Evolutionary conservation across 495 filamentous ascomycete genomes (phyloP).

Genomic region (Clavariopsis aquatica): DNA sequence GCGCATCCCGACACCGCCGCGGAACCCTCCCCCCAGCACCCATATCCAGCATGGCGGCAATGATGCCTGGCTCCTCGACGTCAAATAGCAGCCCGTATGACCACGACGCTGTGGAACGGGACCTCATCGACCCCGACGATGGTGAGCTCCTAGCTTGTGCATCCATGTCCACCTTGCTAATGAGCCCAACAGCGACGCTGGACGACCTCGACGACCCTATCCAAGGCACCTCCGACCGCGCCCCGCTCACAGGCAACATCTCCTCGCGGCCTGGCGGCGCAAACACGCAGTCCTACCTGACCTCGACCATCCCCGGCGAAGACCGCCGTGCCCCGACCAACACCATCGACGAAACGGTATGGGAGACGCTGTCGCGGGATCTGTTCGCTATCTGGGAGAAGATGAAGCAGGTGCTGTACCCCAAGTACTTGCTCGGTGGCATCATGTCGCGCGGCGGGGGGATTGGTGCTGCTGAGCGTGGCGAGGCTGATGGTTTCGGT

Average conservation of each 20-base stretch:
- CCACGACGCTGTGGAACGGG: slow-evolving; percentile 75
- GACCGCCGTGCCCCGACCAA: slow-evolving; percentile 90
- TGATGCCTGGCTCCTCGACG: slow-evolving; percentile 41
- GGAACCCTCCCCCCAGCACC: background rate
- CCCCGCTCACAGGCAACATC: slow-evolving; percentile 81
- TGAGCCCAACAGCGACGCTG: slow-evolving; percentile 59
- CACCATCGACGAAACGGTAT: slow-evolving; percentile 96
- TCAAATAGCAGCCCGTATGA: slow-evolving; percentile 59
- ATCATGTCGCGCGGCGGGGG: slow-evolving; percentile 68
- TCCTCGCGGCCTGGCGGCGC: slow-evolving; percentile 52
- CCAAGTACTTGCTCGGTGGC: slow-evolving; percentile 84
- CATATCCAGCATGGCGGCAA: slow-evolving; percentile 36
- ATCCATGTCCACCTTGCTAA: slow-evolving; percentile 10
- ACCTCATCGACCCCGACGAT: slow-evolving; percentile 95
- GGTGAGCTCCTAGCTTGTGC: slow-evolving; percentile 53
- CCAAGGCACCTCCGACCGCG: slow-evolving; percentile 64
- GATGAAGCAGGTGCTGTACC: slow-evolving; percentile 96
- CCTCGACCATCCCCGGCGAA: slow-evolving; percentile 85
- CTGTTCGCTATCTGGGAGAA: slow-evolving; percentile 93
- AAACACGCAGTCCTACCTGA: slow-evolving; percentile 68
- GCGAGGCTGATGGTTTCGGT: slow-evolving; percentile 62
- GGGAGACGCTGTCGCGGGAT: slow-evolving; percentile 90
- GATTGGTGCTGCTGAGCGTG: slow-evolving; percentile 66
- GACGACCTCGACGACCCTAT: slow-evolving; percentile 94
- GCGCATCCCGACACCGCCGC: slow-evolving; percentile 3